Evolutionary conservation across 164 flowering plant species (phyloP).

Genomic region (Taxillus chinensis): DNA sequence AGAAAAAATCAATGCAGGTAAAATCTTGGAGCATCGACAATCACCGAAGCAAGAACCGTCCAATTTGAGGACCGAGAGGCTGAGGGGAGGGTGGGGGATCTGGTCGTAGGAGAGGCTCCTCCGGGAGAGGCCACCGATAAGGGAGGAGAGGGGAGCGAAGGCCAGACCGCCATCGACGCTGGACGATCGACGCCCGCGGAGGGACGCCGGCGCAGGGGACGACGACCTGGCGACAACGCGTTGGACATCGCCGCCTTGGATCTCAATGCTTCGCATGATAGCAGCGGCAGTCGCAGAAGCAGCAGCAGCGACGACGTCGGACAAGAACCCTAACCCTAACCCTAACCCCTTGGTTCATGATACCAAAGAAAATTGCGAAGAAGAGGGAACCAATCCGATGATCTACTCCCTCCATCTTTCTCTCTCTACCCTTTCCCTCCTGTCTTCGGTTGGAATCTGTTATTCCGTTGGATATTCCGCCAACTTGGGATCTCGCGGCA

Average conservation of each 20-base stretch:
- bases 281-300: not conserved
- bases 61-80: conserved; percentile 64
- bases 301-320: not conserved
- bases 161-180: not conserved
- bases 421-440: too few species aligned
- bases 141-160: not conserved
- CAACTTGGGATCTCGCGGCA: too few species aligned
- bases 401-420: too few species aligned
- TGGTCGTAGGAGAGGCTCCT: conserved; percentile 31
- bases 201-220: not conserved
- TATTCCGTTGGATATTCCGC: too few species aligned
- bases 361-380: too few species aligned
- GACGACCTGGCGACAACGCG: not conserved
- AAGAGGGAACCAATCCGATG: too few species aligned
- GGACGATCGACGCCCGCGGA: not conserved
- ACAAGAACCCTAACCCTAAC: not conserved
- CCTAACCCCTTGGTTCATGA: not conserved
- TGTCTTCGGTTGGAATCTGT: too few species aligned
- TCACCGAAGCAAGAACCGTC: conserved; percentile 78
- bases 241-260: not conserved
- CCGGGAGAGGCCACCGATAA: conserved; percentile 7
- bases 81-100: conserved; percentile 49
- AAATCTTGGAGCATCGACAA: not conserved
- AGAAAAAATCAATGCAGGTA: not conserved
- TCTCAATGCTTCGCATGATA: not conserved